Conservation (phyloP, 257 asterid species). For the Solanum paucissectum region DNA sequence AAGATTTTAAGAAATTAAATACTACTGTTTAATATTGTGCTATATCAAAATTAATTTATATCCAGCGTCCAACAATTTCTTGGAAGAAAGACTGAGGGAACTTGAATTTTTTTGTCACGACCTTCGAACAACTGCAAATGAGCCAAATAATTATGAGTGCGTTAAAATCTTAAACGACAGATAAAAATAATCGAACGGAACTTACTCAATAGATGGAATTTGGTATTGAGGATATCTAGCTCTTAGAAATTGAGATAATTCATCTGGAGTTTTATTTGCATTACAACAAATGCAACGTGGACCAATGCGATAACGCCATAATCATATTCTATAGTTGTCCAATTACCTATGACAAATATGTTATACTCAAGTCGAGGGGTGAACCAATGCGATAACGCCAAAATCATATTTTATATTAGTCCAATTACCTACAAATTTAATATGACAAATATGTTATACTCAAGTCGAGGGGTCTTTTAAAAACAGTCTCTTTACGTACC, state of each 20-base stretch:
- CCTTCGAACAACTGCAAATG: constrained; percentile 9
- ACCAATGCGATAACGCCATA: too few relatives aligned
- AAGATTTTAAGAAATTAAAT: too few relatives aligned
- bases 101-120: not conserved
- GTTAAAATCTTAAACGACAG: not conserved
- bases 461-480: too few relatives aligned
- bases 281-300: constrained; percentile 30
- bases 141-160: too few relatives aligned
- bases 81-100: not conserved
- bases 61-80: constrained; percentile 29
- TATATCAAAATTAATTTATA: too few relatives aligned
- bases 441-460: too few relatives aligned
- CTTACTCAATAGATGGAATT: constrained; percentile 45
- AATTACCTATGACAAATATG: not conserved
- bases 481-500: too few relatives aligned
- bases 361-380: not conserved
- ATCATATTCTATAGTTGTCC: constrained; percentile 37
- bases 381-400: not conserved
- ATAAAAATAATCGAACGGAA: not conserved
- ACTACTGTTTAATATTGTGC: too few relatives aligned
- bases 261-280: constrained; percentile 9
- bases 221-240: constrained; percentile 33
- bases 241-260: constrained; percentile 23
- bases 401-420: not conserved
- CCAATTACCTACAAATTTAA: not conserved